Conservation (phyloP, 2,329 filamentous ascomycete genomes). For the Penicillium sp. region DNA sequence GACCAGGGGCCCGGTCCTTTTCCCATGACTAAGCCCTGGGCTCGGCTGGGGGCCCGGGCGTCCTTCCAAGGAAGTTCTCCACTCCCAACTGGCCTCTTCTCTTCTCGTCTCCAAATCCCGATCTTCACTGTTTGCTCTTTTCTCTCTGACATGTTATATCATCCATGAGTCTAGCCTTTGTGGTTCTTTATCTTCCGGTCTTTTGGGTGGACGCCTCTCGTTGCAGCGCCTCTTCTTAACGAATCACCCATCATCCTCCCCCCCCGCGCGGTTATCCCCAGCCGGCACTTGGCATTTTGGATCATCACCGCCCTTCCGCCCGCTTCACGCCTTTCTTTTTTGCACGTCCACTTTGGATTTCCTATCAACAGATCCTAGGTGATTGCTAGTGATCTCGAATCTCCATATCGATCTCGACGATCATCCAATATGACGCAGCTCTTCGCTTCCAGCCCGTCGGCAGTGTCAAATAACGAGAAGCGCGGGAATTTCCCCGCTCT, state of each 20-base stretch:
- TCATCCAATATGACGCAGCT: slow-evolving; percentile 42
- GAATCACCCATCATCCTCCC: too few relatives aligned
- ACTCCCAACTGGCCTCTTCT: slow-evolving; percentile 16
- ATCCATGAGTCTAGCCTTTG: slow-evolving; percentile 19
- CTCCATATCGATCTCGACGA: slow-evolving; percentile 1
- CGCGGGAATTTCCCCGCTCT: slow-evolving; percentile 47
- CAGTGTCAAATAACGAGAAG: slow-evolving; percentile 43
- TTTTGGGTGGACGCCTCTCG: slow-evolving; percentile 25
- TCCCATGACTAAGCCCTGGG: slow-evolving; percentile 22
- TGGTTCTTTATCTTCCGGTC: slow-evolving; percentile 19
- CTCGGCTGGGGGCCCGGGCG: slow-evolving; percentile 17
- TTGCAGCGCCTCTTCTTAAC: slow-evolving; percentile 13
- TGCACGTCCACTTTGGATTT: slow-evolving; percentile 9
- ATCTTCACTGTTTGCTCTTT: neutral
- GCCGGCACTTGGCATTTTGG: slow-evolving; percentile 15
- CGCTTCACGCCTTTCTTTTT: slow-evolving; percentile 8
- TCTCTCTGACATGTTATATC: slow-evolving; percentile 16
- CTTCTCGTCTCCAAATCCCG: slow-evolving; percentile 4
- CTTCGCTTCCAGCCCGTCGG: slow-evolving; percentile 40
- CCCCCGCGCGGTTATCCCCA: slow-evolving; percentile 19
- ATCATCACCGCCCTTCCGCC: slow-evolving; percentile 11
- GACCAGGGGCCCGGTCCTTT: slow-evolving; percentile 1
- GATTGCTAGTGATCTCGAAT: neutral
- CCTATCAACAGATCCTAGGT: slow-evolving; percentile 4
- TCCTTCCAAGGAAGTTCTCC: slow-evolving; percentile 11